Evolutionary conservation across 2,329 filamentous ascomycete species (phyloP).

Genomic region (Claviceps capensis): DNA sequence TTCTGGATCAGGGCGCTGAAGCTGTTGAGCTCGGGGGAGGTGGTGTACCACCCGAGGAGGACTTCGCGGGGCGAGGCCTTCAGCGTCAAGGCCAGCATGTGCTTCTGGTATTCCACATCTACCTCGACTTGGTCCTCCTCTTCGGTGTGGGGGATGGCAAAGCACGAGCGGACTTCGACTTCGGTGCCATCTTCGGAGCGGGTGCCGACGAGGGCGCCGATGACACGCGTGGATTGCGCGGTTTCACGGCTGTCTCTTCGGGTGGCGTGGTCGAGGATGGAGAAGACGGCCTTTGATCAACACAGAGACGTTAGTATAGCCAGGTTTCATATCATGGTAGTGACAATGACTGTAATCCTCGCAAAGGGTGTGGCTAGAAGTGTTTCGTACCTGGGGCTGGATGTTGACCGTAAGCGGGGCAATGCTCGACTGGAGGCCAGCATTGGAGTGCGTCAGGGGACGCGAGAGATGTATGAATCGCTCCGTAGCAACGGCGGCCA

Average conservation of each 20-base stretch:
- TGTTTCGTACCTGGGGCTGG: constrained; percentile 71
- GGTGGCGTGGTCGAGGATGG: constrained; percentile 84
- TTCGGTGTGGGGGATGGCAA: constrained; percentile 96
- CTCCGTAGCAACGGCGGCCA: constrained; percentile 64
- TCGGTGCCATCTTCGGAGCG: constrained; percentile 95
- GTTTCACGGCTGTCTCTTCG: constrained; percentile 57
- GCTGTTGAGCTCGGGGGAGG: constrained; percentile 89
- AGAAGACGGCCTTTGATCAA: constrained; percentile 45
- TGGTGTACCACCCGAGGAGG: constrained; percentile 96
- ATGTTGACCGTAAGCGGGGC: constrained; percentile 88
- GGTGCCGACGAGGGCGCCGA: constrained; percentile 85
- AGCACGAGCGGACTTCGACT: constrained; percentile 89
- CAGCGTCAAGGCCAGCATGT: constrained; percentile 90
- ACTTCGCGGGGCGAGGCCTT: constrained; percentile 89
- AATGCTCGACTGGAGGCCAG: constrained; percentile 72
- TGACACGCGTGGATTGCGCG: constrained; percentile 85
- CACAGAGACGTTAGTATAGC: background rate
- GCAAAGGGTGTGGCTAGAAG: background rate
- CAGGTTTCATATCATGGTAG: background rate
- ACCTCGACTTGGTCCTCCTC: constrained; percentile 98
- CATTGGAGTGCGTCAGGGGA: constrained; percentile 69
- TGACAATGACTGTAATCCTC: background rate
- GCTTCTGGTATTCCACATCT: constrained; percentile 99
- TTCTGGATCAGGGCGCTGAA: constrained; percentile 97
- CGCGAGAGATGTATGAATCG: constrained; percentile 90